Conservation (phyloP, 192 early-diverging fungal species). For the Chytriomyces sp. region DNA sequence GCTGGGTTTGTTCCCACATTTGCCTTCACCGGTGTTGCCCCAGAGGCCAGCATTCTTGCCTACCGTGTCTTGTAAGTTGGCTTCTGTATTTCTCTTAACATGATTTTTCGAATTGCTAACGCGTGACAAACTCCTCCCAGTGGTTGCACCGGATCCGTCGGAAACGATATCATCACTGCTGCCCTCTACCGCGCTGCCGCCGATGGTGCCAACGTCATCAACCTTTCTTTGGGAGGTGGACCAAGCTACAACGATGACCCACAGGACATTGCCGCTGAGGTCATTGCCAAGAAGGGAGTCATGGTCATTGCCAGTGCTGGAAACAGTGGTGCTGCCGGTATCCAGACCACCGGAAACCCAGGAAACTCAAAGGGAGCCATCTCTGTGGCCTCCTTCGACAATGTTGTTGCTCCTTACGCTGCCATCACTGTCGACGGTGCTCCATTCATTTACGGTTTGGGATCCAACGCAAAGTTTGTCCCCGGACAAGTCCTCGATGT, state of each 20-base stretch:
- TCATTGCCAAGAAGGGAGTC: conserved; percentile 47
- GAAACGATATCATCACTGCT: conserved; percentile 75
- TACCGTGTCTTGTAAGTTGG: conserved; percentile 66
- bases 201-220: conserved; percentile 82
- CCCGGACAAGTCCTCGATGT: conserved; percentile 24
- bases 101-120: not conserved
- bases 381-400: conserved; percentile 34
- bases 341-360: conserved; percentile 52
- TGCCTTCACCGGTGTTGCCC: conserved; percentile 74
- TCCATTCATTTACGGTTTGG: not conserved
- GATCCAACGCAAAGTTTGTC: not conserved
- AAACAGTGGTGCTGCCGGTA: conserved; percentile 72
- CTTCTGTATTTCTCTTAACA: conserved; percentile 25
- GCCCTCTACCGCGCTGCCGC: conserved; percentile 73
- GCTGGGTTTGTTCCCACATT: conserved; percentile 11
- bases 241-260: conserved; percentile 66
- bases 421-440: conserved; percentile 21
- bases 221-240: conserved; percentile 78
- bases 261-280: conserved; percentile 62
- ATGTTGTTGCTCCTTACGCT: conserved; percentile 16
- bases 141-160: conserved; percentile 58
- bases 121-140: not conserved
- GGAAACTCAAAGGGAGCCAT: conserved; percentile 27
- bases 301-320: conserved; percentile 69
- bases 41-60: conserved; percentile 74